These are phyloP conservation scores for Coleophoma eucalyptorum DNA, from an alignment of 2,329 filamentous ascomycete species.

Conservation along the genomic window DNA sequence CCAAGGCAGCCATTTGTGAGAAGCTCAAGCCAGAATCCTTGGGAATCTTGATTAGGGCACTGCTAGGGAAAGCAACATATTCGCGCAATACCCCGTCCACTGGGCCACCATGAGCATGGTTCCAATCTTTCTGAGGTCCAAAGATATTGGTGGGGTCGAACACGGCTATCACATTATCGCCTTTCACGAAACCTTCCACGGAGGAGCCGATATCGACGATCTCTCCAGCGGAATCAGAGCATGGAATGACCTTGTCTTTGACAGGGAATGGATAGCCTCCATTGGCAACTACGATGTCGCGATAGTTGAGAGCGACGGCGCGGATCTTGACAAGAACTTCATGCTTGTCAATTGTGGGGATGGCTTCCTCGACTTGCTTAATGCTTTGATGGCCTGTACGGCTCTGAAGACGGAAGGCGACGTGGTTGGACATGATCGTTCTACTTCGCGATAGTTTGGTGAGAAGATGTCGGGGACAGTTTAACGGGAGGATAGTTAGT, in stretches of 20 bases:
- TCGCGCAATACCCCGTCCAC: constrained; percentile 36
- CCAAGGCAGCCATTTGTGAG: constrained; percentile 41
- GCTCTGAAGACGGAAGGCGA: constrained; percentile 10
- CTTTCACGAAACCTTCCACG: constrained; percentile 22
- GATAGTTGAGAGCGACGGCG: constrained; percentile 31
- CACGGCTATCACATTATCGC: constrained; percentile 28
- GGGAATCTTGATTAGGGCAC: constrained; percentile 36
- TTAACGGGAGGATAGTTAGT: neutral
- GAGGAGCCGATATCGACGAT: constrained; percentile 25
- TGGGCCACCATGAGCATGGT: constrained; percentile 19
- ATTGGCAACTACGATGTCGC: constrained; percentile 27
- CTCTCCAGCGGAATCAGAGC: constrained; percentile 32
- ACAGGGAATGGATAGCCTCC: constrained; percentile 26
- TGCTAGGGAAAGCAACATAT: constrained; percentile 37
- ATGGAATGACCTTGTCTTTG: constrained; percentile 30
- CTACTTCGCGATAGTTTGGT: neutral
- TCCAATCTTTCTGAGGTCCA: constrained; percentile 9
- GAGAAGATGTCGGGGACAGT: neutral
- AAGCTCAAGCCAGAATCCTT: constrained; percentile 42
- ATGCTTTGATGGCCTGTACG: constrained; percentile 14
- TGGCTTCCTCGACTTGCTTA: constrained; percentile 18
- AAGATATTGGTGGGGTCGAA: constrained; percentile 23
- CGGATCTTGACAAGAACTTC: constrained; percentile 29
- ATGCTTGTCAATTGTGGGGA: constrained; percentile 19
- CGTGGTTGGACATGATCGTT: constrained; percentile 12